These are phyloP conservation scores for Pseudomonodictys pantanalensis DNA, from an alignment of 495 filamentous ascomycete genomes.

Conservation along the genomic window DNA sequence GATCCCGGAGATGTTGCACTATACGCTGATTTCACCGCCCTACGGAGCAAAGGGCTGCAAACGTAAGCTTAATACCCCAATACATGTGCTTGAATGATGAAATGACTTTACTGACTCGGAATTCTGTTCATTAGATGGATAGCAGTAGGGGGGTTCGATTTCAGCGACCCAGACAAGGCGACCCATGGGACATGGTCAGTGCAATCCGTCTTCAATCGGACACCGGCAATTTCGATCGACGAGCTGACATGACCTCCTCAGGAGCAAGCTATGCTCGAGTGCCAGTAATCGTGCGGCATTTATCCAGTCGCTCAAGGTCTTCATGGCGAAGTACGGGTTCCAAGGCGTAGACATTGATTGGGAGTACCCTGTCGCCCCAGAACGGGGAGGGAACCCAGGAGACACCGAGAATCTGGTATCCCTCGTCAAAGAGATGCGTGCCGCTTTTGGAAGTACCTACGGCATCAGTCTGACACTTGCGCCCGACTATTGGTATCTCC, in stretches of 20 bases:
- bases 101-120: too few species aligned
- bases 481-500: slow-evolving; percentile 45
- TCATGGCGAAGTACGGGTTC: slow-evolving; percentile 52
- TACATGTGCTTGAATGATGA: too few species aligned
- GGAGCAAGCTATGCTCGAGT: background rate
- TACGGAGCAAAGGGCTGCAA: slow-evolving; percentile 28
- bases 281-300: slow-evolving; percentile 43
- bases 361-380: slow-evolving; percentile 50
- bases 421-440: slow-evolving; percentile 46
- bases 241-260: too few species aligned
- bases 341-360: slow-evolving; percentile 60
- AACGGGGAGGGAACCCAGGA: slow-evolving; percentile 39
- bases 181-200: slow-evolving; percentile 1
- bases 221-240: too few species aligned
- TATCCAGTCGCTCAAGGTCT: slow-evolving; percentile 43
- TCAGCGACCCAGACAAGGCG: background rate
- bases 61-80: too few species aligned
- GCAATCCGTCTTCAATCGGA: too few species aligned
- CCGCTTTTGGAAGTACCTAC: slow-evolving; percentile 38
- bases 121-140: too few species aligned
- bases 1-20: slow-evolving; percentile 28
- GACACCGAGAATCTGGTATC: slow-evolving; percentile 47
- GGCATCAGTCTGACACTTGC: slow-evolving; percentile 45
- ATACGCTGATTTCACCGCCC: slow-evolving; percentile 37
- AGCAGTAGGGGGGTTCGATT: slow-evolving; percentile 13